Conservation (phyloP, 2,329 filamentous ascomycete species). For the Penicillium sp. region DNA sequence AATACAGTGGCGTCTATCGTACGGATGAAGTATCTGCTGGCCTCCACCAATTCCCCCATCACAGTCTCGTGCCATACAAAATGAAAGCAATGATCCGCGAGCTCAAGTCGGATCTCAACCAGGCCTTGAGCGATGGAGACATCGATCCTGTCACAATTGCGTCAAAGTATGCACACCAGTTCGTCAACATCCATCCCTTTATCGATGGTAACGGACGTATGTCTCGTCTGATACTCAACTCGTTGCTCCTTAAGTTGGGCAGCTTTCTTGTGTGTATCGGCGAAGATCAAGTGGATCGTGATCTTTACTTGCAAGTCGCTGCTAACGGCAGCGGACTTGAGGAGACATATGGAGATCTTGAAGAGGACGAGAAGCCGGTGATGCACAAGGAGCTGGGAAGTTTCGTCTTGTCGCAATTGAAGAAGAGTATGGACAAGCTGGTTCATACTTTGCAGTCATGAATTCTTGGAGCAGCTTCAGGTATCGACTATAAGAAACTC, state of each 20-base stretch:
- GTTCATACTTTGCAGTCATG: neutral
- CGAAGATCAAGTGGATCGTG: neutral
- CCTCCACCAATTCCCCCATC: constrained; percentile 4
- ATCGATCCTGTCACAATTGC: constrained; percentile 8
- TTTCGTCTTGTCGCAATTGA: neutral
- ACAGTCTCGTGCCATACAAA: neutral
- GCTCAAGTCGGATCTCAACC: constrained; percentile 4
- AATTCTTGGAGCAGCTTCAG: too few relatives aligned
- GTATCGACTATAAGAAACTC: too few relatives aligned
- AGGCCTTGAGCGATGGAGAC: neutral
- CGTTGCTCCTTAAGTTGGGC: neutral
- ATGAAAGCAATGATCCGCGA: constrained; percentile 9
- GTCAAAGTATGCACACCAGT: constrained; percentile 5
- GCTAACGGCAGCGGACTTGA: neutral
- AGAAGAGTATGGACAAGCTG: neutral
- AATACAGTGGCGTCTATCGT: constrained; percentile 9
- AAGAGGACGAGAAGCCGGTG: constrained; percentile 1
- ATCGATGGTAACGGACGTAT: constrained; percentile 7
- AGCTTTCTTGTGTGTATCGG: constrained; percentile 4
- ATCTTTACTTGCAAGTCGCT: constrained; percentile 1
- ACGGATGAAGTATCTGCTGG: neutral
- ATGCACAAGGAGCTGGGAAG: constrained; percentile 1
- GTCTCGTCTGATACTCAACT: constrained; percentile 9
- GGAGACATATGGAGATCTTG: neutral
- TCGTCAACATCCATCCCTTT: constrained; percentile 11